Evolutionary conservation across 225 moss, liverwort and hornwort genomes (phyloP), one percentile per base, ranked within the genome.

Genomic region (Marchantia polymorpha): DNA sequence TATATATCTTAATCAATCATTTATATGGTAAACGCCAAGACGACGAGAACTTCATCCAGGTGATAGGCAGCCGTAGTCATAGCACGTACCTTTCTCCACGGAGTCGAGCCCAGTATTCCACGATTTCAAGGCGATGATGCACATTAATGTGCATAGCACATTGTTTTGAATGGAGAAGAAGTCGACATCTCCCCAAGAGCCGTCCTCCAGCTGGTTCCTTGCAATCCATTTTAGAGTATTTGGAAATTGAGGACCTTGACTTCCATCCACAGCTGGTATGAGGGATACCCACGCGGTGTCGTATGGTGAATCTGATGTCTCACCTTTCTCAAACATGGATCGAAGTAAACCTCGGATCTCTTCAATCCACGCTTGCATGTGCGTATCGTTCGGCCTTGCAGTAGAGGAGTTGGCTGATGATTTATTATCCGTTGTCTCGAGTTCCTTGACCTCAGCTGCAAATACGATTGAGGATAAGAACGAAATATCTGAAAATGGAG

Each of bases 261-360:
- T 68, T 25, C 89, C 92, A 77, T 94, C 89, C 27, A 89, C 64
- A 9, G 94, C 87, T 50, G 92, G 89, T 0, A 94, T 87, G 66
- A 89, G 79, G 0, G 92, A 91, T 50, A 94, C 94, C 94, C 94
- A 92, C 63, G 94, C 92, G n/a, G 94, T 94, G 8, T 94, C 92
- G 63, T 94, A 94, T 23, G 92, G 84, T 17, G 91, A 90, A 66
- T 75, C 23, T 1, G 88, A 83, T 22, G 90, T 88, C 52, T 85
- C 39, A 39, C 39, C 82, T n/a, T 91, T 92, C 14, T 82, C 64
- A 67, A 49, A 81, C 88, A 92, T 81, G 31, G 81, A 86, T 51
- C 82, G 84, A 27, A 94, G 89, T 52, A 50, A 77, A 3, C 16
- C 63, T 65, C 83, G 75, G 51, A 94, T 80, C 17, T 83, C 79